Conservation (phyloP, 768 basidiomycete species). For the Inosperma sp. region DNA sequence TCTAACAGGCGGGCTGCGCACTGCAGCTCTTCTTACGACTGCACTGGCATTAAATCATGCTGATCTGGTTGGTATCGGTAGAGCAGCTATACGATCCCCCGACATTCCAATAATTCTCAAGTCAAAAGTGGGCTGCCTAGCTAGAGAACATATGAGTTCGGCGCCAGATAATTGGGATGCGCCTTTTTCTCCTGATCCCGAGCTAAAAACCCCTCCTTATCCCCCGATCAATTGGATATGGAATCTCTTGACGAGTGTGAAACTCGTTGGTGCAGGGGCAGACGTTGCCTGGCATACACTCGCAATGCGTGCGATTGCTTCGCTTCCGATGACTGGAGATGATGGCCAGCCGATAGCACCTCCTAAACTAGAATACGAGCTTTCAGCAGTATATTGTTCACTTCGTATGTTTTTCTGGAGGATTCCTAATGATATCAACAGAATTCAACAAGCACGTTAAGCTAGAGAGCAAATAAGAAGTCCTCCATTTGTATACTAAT, state of each 20-base stretch:
- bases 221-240: slow-evolving; percentile 27
- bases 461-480: too few relatives aligned
- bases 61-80: slow-evolving; percentile 73
- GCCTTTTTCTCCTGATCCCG: slow-evolving; percentile 41
- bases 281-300: slow-evolving; percentile 65
- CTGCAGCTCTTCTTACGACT: slow-evolving; percentile 48
- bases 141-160: too few relatives aligned
- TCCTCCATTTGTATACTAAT: too few relatives aligned
- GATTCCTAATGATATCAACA: slow-evolving; percentile 33
- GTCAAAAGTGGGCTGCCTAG: too few relatives aligned
- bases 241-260: slow-evolving; percentile 41
- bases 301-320: slow-evolving; percentile 49
- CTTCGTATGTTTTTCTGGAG: slow-evolving; percentile 39
- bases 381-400: slow-evolving; percentile 36
- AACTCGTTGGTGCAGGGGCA: slow-evolving; percentile 61
- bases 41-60: slow-evolving; percentile 55
- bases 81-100: slow-evolving; percentile 60
- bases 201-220: slow-evolving; percentile 18
- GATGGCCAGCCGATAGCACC: background rate
- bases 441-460: background rate
- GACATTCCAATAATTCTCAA: slow-evolving; percentile 46
- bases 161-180: too few relatives aligned
- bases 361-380: slow-evolving; percentile 15
- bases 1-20: slow-evolving; percentile 76
- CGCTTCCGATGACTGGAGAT: slow-evolving; percentile 10